Evolutionary conservation across 331 rosid genomes (phyloP), one percentile per base, ranked within the genome.

Genomic region (Malus hybrid): DNA sequence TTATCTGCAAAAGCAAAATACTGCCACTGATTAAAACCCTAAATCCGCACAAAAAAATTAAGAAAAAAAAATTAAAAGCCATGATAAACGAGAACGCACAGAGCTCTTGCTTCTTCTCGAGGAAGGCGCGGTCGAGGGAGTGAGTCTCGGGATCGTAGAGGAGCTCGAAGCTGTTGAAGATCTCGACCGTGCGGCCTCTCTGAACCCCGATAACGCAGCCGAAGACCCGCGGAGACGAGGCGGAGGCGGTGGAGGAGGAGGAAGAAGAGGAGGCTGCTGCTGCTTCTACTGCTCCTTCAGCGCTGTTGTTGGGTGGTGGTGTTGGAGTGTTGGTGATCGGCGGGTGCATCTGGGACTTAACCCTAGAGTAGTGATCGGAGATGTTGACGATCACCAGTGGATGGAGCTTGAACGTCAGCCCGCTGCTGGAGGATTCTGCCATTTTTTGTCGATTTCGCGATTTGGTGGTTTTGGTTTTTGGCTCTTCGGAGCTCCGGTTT

Each of bases 31-130:
- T 20, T 7, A 31, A 61, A 39, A 42, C 69, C 77, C 63, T 27
- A 48, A 28, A 32, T 6, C 48, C 12, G 24, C 19, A 70, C 12
- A 6, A 2, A 44, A 55, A 6, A 72, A 6, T 1, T 6, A 74
- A 71, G 73, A 59, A 75, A 24, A 24, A 62, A 5, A 10, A 14
- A 24, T 12, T 3, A 65, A 71, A 52, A 16, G 8, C 59, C 1
- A 1, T 16, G n/a, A 16, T 1, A 52, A 52, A 52, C 59, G 59
- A n/a, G 34, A 5, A 77, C 86, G 79, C 62, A 82, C 98, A 95
- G 84, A 95, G 99, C 69, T 95, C 99, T 85, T 92, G 99, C 84
- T 95, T 92, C 97, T 92, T 95, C 88, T 88, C 92, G 69, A 95
- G 97, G 83, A 95, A 95, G 29, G 88, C 5, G 14, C 99, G 96